phyloP scores from a whole-genome alignment of 495 filamentous ascomycete genomes.

The Penicillium bialowiezense region DNA sequence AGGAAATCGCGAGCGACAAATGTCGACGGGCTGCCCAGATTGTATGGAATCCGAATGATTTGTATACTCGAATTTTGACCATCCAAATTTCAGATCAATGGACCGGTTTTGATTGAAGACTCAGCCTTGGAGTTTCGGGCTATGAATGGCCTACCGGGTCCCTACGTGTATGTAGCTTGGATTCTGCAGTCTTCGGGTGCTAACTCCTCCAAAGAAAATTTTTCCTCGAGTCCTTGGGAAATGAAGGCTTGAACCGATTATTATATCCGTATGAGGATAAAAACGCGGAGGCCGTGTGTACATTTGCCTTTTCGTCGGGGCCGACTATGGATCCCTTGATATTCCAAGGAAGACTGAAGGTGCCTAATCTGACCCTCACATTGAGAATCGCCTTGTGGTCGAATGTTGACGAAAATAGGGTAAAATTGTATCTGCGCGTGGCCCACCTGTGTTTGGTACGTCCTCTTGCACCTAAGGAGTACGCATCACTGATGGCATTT shows the following conservation, averaged over 20 bases:
- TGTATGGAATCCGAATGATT: too few species aligned
- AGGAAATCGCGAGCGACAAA: slow-evolving; percentile 77
- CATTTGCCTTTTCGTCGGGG: slow-evolving; percentile 78
- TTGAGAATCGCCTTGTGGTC: too few species aligned
- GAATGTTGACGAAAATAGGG: slow-evolving; percentile 42
- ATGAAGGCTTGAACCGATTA: slow-evolving; percentile 75
- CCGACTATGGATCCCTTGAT: slow-evolving; percentile 72
- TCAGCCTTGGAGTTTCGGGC: slow-evolving; percentile 85
- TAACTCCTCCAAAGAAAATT: slow-evolving; percentile 61
- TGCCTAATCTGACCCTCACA: too few species aligned
- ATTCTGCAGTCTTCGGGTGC: not conserved
- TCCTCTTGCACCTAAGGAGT: not conserved
- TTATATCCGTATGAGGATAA: slow-evolving; percentile 81
- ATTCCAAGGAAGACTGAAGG: slow-evolving; percentile 73
- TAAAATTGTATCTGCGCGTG: slow-evolving; percentile 36
- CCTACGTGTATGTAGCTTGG: slow-evolving; percentile 70
- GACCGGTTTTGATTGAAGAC: slow-evolving; percentile 92
- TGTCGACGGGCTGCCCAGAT: slow-evolving; percentile 65
- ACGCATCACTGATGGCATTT: slow-evolving; percentile 21
- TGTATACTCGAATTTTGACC: too few species aligned
- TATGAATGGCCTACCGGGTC: slow-evolving; percentile 75
- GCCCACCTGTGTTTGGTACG: slow-evolving; percentile 66
- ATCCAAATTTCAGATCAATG: slow-evolving; percentile 52
- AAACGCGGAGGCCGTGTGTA: slow-evolving; percentile 82
- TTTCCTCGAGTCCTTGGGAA: slow-evolving; percentile 76